Base-by-base conservation (phyloP, 176 grass and related monocot species). In the Zoysia pacifica region DNA sequence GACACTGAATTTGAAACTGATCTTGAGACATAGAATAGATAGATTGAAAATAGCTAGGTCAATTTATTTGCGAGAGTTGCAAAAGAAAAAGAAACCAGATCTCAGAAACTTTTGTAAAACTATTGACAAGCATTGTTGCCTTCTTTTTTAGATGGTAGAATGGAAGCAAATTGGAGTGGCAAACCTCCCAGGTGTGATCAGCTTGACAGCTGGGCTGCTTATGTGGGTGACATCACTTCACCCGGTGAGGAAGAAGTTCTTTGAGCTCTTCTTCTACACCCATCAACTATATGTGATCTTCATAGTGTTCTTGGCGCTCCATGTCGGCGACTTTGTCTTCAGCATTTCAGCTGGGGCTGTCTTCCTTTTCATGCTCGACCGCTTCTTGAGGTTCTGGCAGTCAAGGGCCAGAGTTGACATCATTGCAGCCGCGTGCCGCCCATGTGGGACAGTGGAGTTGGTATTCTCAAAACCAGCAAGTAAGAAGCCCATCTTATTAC, bases 211-310 rank as follows among this genome's bases (percentile, higher is more conserved):
- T 2, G 96, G 96, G 13, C 78, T 98, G 48, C 74, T 98, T n/a
- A 98, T 98, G 96, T 98, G 96, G 96, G 86, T 74, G 28, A 98
- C 96, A 62, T 98, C 92, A 65, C 84, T 98, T 64, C 90, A 91
- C 37, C 92, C 86, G 1, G 92, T 98, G 52, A 84, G 96, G 75
- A 94, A 94, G 88, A 94, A 84, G 55, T 92, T 83, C 71, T 98
- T 98, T 39, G 96, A 98, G 90, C 88, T 98, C 60, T 98, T 98
- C 88, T 98, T 98, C 50, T 98, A 98, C 90, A 98, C 96, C 11
- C 96, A 98, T 65, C 96, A 98, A 69, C 86, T 98, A 37, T 98
- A 98, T n/a, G 79, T 98, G 16, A 20, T 98, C 87, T 98, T 98
- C 28, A 28, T 98, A 11, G 85, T 98, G 68, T 98, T 98, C 87